Evolutionary conservation across 345 rosid genomes (phyloP).

Genomic region (Eucalyptus tenuipes): DNA sequence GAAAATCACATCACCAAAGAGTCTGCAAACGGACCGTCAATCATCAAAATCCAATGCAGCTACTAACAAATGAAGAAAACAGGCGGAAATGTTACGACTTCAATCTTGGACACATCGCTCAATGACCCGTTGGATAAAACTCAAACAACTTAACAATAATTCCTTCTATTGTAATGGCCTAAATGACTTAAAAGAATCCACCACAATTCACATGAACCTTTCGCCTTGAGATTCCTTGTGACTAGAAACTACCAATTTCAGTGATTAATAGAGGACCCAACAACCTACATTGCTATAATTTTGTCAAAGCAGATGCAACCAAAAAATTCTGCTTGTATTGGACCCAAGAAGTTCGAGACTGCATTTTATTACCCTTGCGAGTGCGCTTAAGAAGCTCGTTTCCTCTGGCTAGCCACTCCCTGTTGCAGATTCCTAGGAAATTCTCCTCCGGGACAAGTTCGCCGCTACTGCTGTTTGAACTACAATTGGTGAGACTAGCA

Average conservation of each 20-base stretch:
- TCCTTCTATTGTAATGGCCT: neutral
- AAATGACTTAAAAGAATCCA: neutral
- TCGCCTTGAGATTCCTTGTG: neutral
- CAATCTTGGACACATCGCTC: neutral
- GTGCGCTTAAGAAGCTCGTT: conserved; percentile 93
- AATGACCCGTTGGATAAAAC: neutral
- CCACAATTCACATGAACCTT: neutral
- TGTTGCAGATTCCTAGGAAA: conserved; percentile 72
- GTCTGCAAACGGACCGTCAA: neutral
- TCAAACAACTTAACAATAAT: neutral
- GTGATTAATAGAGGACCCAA: neutral
- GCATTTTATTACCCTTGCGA: conserved; percentile 50
- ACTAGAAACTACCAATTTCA: neutral
- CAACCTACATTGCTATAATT: neutral
- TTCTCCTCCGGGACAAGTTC: conserved; percentile 82
- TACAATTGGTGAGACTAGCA: conserved; percentile 44
- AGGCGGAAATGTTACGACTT: neutral
- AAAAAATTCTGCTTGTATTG: neutral
- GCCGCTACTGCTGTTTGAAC: conserved; percentile 77
- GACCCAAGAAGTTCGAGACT: neutral
- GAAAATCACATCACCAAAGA: neutral
- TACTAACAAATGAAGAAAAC: neutral
- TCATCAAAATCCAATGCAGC: neutral
- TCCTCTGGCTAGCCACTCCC: conserved; percentile 87
- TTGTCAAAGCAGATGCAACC: neutral